phyloP scores from a whole-genome alignment of 345 rosid genomes.

The Clausena lansium region DNA sequence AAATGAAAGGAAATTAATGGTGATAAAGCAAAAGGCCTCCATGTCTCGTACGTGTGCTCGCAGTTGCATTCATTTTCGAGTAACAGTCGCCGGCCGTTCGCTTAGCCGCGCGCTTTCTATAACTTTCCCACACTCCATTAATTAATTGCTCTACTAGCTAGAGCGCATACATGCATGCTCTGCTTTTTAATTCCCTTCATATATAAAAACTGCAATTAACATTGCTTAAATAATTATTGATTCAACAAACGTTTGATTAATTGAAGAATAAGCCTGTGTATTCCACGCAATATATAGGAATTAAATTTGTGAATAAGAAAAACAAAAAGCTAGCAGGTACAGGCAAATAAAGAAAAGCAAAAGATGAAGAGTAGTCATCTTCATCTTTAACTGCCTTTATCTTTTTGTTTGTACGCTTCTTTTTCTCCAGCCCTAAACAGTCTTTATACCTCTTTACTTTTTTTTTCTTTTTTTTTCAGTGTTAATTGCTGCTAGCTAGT shows the following conservation, averaged over 20 bases:
- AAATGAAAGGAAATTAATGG: constrained; percentile 18
- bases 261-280: not conserved
- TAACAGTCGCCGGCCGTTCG: not conserved
- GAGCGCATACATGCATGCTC: not conserved
- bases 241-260: not conserved
- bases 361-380: constrained; percentile 24
- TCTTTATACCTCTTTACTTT: constrained; percentile 11
- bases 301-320: not conserved
- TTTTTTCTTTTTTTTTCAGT: too few relatives aligned
- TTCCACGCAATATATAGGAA: not conserved
- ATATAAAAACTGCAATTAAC: not conserved
- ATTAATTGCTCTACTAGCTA: not conserved
- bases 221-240: not conserved
- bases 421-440: constrained; percentile 19
- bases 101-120: not conserved
- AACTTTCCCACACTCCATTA: not conserved
- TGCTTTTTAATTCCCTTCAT: not conserved
- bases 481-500: too few relatives aligned
- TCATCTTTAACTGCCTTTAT: constrained; percentile 20
- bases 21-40: constrained; percentile 21
- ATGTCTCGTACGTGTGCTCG: constrained; percentile 20
- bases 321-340: not conserved
- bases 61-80: not conserved
- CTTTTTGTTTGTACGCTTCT: constrained; percentile 28
- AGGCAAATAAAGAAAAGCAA: constrained; percentile 18